A percentile compares a stretch with the other conserved stretches of the same genome.
Evolutionary conservation across 106 monocot genomes (phyloP).

Genomic region (Triglochin maritima): DNA sequence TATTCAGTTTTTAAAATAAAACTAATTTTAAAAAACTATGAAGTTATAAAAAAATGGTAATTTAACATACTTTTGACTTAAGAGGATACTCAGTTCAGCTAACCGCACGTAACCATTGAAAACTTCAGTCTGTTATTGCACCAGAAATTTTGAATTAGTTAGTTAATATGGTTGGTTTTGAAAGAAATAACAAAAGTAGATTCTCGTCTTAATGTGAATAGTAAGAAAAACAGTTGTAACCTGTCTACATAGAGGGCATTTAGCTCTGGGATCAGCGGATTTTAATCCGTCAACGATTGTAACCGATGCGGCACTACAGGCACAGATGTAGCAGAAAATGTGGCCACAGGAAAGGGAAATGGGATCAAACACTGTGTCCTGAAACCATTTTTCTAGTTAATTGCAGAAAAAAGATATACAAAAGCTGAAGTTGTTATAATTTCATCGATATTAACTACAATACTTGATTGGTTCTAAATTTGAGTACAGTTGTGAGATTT

Average conservation of each 20-base stretch:
- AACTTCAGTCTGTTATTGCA: constrained; percentile 37
- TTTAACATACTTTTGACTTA: constrained; percentile 32
- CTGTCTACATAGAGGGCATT: constrained; percentile 71
- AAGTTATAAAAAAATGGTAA: neutral
- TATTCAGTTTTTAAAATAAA: neutral
- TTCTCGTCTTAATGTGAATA: too few species aligned
- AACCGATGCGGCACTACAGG: constrained; percentile 58
- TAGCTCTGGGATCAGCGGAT: constrained; percentile 34
- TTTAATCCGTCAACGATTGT: constrained; percentile 67
- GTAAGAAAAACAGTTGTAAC: constrained; percentile 13
- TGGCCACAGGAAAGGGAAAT: constrained; percentile 77
- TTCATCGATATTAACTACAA: too few species aligned
- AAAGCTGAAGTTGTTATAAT: too few species aligned
- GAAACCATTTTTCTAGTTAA: constrained; percentile 2
- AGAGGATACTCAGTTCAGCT: constrained; percentile 64
- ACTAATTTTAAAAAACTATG: neutral
- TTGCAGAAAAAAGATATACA: too few species aligned
- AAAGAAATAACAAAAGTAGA: neutral
- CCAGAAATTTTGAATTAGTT: too few species aligned
- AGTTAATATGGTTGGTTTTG: neutral
- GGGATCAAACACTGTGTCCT: constrained; percentile 87
- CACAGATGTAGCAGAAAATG: constrained; percentile 79
- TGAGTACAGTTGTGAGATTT: too few species aligned
- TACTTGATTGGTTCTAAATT: too few species aligned
- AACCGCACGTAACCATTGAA: constrained; percentile 38